Evolutionary conservation across 352 stramenopile genomes (phyloP), one percentile per base, ranked within the genome.

Genomic region (Globisporangium recalcitrans): DNA sequence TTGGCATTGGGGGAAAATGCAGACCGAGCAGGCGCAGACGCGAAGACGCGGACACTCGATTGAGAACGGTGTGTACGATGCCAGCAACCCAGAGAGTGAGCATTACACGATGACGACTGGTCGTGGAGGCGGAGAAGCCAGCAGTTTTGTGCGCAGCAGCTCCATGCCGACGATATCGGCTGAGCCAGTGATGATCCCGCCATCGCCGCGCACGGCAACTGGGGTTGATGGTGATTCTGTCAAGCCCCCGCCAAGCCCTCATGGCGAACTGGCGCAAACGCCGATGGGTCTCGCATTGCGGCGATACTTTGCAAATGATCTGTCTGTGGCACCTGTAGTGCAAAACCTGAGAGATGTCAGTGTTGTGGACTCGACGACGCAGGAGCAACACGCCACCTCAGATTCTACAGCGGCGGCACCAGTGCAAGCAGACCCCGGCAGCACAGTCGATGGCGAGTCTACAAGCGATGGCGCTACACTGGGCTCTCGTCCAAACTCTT

Each of bases 1-100:
- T 62, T 95, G 85, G 85, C 83, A 95, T 51, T 92, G 83, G 82
- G 72, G 61, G 11, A 90, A 91, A 40, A 77, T 72, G 61, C 74
- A 73, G 52, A 68, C 52, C 22, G 69, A 84, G 36, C 65, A 72
- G 3, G 49, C 27, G n/a, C 26, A 46, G 22, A 58, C 55, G 10
- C 27, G 40, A 31, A 40, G 40, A 6, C 62, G 57, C 4, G 56
- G 62, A 1, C 55, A 63, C 47, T 64, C 51, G 13, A 58, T 68
- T 11, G 62, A 68, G 51, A 58, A 68, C 3, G 51, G 62, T 14
- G 49, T 64, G 26, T 64, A 64, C 26, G 59, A 64, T 4, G 36
- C 31, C 24, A 58, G 48, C 36, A 24, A 19, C 7, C 24, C 26
- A 8, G 8, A 58, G 48, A 31, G n/a, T 11, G 38, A 42, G 21